Conservation (phyloP, 305 asterid species). For the Solanum hybrid region DNA sequence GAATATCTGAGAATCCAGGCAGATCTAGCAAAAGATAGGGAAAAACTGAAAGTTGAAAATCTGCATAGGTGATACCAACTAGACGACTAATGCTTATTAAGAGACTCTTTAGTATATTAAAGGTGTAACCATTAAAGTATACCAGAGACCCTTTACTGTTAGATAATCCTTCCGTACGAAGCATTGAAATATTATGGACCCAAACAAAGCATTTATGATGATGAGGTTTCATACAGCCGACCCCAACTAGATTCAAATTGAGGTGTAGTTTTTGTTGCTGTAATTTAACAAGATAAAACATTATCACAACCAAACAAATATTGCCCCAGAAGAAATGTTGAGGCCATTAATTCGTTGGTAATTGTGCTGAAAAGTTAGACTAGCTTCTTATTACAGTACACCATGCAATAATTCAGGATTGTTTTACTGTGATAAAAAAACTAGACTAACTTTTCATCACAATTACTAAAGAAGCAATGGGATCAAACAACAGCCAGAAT, state of each 20-base stretch:
- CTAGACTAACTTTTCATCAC: not conserved
- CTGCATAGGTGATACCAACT: not conserved
- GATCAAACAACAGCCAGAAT: not conserved
- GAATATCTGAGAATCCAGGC: not conserved
- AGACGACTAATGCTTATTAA: not conserved
- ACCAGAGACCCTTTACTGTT: not conserved
- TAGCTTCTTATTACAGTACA: not conserved
- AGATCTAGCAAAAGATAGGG: not conserved
- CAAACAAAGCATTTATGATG: not conserved
- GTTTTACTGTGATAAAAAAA: not conserved
- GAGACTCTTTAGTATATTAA: not conserved
- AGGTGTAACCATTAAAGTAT: not conserved
- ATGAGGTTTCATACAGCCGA: not conserved
- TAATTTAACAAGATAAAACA: not conserved
- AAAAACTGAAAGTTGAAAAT: not conserved
- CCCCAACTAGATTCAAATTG: not conserved
- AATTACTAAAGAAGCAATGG: not conserved
- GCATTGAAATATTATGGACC: not conserved
- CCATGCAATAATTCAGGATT: not conserved
- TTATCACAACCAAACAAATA: not conserved
- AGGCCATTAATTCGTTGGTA: not conserved
- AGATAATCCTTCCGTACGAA: not conserved
- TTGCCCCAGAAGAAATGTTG: not conserved
- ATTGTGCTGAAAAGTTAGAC: not conserved
- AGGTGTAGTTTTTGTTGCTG: not conserved